These are phyloP conservation scores for Vachellia collinsii DNA, from an alignment of 306 rosid genomes.

Conservation along the genomic window DNA sequence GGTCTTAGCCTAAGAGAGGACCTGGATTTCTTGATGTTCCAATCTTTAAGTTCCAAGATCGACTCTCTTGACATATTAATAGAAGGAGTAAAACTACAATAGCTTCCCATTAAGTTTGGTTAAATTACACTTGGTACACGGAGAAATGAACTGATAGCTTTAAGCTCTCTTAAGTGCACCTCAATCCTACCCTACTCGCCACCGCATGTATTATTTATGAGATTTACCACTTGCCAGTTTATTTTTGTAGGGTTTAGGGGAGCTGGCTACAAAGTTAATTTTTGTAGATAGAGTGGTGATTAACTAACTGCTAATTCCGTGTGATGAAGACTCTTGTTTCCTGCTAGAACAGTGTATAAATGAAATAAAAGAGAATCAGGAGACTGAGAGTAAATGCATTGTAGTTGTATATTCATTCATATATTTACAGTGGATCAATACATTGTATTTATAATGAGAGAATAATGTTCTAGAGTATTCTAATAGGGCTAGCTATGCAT, in stretches of 20 bases:
- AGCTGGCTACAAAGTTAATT: background rate
- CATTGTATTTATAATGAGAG: too few species aligned
- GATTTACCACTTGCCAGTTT: background rate
- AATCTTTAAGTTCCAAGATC: slow-evolving; percentile 8
- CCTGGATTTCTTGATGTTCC: slow-evolving; percentile 20
- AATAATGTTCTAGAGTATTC: too few species aligned
- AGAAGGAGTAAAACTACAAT: background rate
- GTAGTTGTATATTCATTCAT: too few species aligned
- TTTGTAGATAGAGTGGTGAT: background rate
- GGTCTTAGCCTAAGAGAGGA: slow-evolving; percentile 16
- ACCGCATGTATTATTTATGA: background rate
- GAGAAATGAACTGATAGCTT: background rate
- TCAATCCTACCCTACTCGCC: background rate
- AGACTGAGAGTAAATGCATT: too few species aligned
- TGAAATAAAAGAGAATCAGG: too few species aligned
- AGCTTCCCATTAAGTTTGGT: background rate
- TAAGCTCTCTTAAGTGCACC: background rate
- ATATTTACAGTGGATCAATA: too few species aligned
- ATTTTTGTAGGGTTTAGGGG: too few species aligned
- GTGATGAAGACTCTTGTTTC: background rate
- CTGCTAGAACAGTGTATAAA: too few species aligned
- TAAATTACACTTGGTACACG: background rate
- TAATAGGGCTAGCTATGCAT: too few species aligned
- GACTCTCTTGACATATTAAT: background rate
- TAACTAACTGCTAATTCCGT: background rate